These are phyloP conservation scores for Mrakia blollopis DNA, from an alignment of 768 basidiomycete species.

Conservation along the genomic window DNA sequence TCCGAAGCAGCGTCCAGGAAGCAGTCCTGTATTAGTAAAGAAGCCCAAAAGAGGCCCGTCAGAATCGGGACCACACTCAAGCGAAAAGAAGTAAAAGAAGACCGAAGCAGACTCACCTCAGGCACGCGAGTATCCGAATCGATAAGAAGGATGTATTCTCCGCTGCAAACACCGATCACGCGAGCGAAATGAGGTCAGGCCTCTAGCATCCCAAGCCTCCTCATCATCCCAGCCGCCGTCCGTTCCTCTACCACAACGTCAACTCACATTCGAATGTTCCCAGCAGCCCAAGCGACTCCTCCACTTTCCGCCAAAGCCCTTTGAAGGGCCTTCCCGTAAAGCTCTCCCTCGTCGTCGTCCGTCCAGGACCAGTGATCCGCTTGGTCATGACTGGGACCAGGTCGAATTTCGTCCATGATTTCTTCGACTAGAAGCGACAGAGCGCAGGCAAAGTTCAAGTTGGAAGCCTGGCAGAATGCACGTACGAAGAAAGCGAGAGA, in stretches of 20 bases:
- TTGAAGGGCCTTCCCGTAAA: slow-evolving; percentile 64
- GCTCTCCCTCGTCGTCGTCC: slow-evolving; percentile 61
- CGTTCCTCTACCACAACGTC: too few relatives aligned
- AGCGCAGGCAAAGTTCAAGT: slow-evolving; percentile 76
- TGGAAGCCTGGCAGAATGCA: slow-evolving; percentile 53
- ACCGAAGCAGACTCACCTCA: background rate
- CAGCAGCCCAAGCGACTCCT: slow-evolving; percentile 66
- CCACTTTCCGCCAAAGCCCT: slow-evolving; percentile 65
- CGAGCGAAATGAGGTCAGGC: too few relatives aligned
- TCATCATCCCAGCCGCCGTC: too few relatives aligned
- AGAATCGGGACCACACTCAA: too few relatives aligned
- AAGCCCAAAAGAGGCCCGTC: too few relatives aligned
- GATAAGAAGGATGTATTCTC: slow-evolving; percentile 34
- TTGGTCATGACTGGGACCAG: slow-evolving; percentile 47
- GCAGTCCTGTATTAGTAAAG: slow-evolving; percentile 54
- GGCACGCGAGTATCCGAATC: slow-evolving; percentile 26
- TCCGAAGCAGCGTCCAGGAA: slow-evolving; percentile 85
- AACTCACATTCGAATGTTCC: slow-evolving; percentile 55
- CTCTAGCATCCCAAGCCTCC: too few relatives aligned
- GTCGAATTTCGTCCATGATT: slow-evolving; percentile 49
- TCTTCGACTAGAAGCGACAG: slow-evolving; percentile 61
- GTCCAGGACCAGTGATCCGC: slow-evolving; percentile 54
- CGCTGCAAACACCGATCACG: slow-evolving; percentile 44
- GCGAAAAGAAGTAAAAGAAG: background rate
- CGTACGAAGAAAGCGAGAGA: background rate